Evolutionary conservation across 257 asterid species (phyloP).

Genomic region (Solanum appendiculatum): DNA sequence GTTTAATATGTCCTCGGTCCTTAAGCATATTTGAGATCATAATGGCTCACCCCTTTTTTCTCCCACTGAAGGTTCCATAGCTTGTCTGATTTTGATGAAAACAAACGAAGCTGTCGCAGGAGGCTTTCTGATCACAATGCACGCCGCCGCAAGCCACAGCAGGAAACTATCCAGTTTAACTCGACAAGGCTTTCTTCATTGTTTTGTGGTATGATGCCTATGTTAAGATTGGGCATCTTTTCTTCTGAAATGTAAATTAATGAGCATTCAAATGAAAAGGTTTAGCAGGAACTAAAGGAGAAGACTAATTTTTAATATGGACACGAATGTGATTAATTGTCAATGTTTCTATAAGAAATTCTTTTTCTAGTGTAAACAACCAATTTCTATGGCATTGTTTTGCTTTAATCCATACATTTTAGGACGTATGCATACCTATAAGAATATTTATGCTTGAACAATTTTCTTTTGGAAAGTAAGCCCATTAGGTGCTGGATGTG

Average conservation of each 20-base stretch:
- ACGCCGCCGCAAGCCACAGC: conserved; percentile 86
- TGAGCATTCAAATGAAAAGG: neutral
- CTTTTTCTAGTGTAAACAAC: neutral
- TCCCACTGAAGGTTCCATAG: conserved; percentile 64
- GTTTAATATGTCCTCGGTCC: neutral
- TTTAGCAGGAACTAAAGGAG: neutral
- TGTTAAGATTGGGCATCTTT: neutral
- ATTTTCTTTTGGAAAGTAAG: neutral
- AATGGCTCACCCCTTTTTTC: neutral
- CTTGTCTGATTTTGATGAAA: conserved; percentile 73
- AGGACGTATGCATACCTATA: neutral
- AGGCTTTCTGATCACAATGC: conserved; percentile 91
- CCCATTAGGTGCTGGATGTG: neutral
- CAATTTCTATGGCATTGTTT: neutral
- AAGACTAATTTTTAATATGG: neutral
- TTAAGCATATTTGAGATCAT: neutral
- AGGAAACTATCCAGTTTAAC: conserved; percentile 48
- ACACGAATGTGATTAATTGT: neutral
- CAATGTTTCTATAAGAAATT: neutral
- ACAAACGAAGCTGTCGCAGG: conserved; percentile 85
- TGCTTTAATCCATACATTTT: neutral
- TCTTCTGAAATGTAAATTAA: neutral
- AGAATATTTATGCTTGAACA: neutral
- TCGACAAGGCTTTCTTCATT: conserved; percentile 48
- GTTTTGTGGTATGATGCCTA: conserved; percentile 41